Base-by-base conservation (phyloP, 768 basidiomycete species). In the Mycena epipterygia region DNA sequence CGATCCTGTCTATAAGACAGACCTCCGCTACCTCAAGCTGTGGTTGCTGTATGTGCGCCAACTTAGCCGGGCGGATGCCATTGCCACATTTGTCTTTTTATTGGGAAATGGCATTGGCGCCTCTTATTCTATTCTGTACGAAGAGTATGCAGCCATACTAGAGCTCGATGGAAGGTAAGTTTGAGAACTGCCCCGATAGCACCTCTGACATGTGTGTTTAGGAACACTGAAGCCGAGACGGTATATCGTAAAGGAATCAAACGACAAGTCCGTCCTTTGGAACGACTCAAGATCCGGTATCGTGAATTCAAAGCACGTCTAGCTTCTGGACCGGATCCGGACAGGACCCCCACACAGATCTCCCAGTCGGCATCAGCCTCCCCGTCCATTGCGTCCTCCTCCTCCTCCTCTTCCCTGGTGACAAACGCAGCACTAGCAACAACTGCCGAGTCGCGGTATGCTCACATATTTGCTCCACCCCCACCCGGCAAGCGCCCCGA, bases 11-110 rank as follows among this genome's bases (percentile, higher is more conserved):
- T 99, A 98, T 81, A 92, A 90, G 79, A 90, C 90, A 59, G 97
- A 99, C 84, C 82, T 95, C 58, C 89, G 97, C 46, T 98, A 98
- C 81, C 86, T 98, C 56, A 95, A 95, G 78, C 80, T 98, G 23
- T 99, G 98, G 98, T 88, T 91, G 25, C 85, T 93, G 56, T 96
- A 97, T 79, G 93, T 96, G 13, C 89, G 89, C 62, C 88, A 93
- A 76, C 89, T 95, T 62, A 92, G 96, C 75, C 88, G 89, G 74
- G 84, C 91, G 5, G 85, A 87, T 21, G 89, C 89, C 52, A 87
- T 95, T 33, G 87, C 87, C 39, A 88, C 91, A 37, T 98, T 95
- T 81, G 88, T 89, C 30, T 91, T 90, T 79, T 81, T 96, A 60
- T 81, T 94, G 73, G 88, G 89, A 62, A 90, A 87, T 68, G 91